Base-by-base conservation (phyloP, 148 eudicot species). In the Silene latifolia region DNA sequence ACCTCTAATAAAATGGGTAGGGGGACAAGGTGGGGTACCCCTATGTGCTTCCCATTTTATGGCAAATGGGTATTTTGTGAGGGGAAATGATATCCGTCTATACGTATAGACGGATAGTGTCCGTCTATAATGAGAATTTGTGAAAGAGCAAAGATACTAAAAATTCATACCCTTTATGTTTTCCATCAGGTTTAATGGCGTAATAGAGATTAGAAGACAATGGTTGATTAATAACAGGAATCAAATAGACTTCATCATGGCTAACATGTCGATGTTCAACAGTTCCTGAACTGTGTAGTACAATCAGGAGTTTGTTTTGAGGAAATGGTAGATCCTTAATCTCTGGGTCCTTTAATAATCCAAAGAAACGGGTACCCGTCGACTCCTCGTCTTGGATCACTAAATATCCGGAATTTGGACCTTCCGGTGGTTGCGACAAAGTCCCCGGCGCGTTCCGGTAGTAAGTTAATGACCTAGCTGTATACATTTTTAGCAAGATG, bases 381-480 rank as follows among this genome's bases (percentile, higher is more conserved):
- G 81, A 74, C 29, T 81, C 84, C 0, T 77, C 84, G 56, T 83
- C 86, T 54, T 75, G 79, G 15, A 75, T 64, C 35, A 83, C 82
- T 47, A 83, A 67, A 15, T 67, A 83, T 15, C 86, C 84, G 0
- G 86, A 83, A 67, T 78, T 80, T 2, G 81, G 83, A 68, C 86
- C 82, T 23, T 83, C 77, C 7, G 80, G 86, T 1, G 75, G 77
- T 12, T 25, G 5, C 32, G 72, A 66, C 27, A 83, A 57, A 2
- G 78, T 57, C 0, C 74, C 83, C 14, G 83, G 79, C 5, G 77
- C 53, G 13, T 47, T 72, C 54, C 54, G 60, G 83, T 79, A 83
- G 0, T 77, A 71, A 44, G 86, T 77, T 19, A 83, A 79, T 18
- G 79, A 72, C 53, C 79, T 77, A 4, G 83, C 80, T 7, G 80